These are phyloP conservation scores for Beauveria sp. DNA, from an alignment of 2,329 filamentous ascomycete species.

Conservation along the genomic window DNA sequence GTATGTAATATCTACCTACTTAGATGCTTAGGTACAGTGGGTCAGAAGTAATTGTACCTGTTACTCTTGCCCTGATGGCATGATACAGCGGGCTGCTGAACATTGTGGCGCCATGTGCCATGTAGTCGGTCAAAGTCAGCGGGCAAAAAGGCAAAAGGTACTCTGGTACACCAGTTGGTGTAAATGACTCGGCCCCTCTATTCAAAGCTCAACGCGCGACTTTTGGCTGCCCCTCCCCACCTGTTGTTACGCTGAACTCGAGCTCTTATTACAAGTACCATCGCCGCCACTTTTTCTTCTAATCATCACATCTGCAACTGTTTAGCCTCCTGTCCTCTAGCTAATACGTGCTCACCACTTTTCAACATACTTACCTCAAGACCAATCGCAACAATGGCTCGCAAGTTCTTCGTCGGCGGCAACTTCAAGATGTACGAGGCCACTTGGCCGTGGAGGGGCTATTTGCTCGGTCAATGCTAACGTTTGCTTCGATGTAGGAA, in stretches of 20 bases:
- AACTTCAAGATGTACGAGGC: slow-evolving; percentile 95
- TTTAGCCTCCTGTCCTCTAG: neutral
- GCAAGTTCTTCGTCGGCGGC: slow-evolving; percentile 94
- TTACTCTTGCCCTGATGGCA: no score
- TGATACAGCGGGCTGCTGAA: no score
- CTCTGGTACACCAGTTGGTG: no score
- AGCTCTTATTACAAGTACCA: neutral
- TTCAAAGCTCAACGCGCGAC: slow-evolving; percentile 6
- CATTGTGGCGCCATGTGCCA: no score
- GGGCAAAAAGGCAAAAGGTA: no score
- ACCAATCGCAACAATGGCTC: slow-evolving; percentile 63
- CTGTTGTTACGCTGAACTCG: neutral
- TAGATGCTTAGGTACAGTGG: no score
- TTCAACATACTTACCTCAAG: slow-evolving; percentile 3
- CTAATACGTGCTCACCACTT: neutral
- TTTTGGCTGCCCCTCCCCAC: slow-evolving; percentile 8
- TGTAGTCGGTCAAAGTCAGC: no score
- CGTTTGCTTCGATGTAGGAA: slow-evolving; percentile 56
- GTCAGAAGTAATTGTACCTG: no score
- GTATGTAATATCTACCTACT: no score
- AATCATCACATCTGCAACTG: neutral
- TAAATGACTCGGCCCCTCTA: neutral
- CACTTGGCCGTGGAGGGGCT: slow-evolving; percentile 10
- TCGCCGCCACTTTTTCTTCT: neutral
- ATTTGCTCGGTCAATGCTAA: neutral